Conservation (phyloP, 1,284 basidiomycete species). For the Somion occarium region DNA sequence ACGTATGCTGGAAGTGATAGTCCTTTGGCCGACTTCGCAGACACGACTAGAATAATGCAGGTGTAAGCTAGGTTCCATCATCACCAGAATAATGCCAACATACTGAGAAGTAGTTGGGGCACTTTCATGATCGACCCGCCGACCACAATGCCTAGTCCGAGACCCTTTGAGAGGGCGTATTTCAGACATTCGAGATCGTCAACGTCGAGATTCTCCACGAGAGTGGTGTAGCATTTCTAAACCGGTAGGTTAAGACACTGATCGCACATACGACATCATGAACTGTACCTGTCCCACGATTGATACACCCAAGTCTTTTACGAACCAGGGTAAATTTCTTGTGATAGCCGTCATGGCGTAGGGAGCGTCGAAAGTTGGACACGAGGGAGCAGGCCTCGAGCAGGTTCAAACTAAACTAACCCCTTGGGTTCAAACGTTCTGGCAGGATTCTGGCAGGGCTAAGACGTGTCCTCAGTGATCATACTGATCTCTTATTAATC, state of each 20-base stretch:
- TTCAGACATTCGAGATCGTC: conserved; percentile 84
- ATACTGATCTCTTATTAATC: too few species aligned
- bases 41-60: conserved; percentile 44
- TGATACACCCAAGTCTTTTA: conserved; percentile 75
- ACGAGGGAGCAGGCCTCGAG: not conserved
- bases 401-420: too few species aligned
- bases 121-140: conserved; percentile 96
- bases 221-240: conserved; percentile 86
- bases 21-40: conserved; percentile 73
- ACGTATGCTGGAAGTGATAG: conserved; percentile 79
- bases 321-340: conserved; percentile 73
- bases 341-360: conserved; percentile 62
- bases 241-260: conserved; percentile 4
- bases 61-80: conserved; percentile 8
- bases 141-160: conserved; percentile 90
- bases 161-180: conserved; percentile 86
- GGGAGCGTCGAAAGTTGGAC: not conserved
- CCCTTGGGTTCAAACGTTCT: too few species aligned
- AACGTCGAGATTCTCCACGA: conserved; percentile 88
- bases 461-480: too few species aligned
- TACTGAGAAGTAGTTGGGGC: conserved; percentile 79
- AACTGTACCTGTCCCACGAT: conserved; percentile 74
- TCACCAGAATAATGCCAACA: conserved; percentile 28
- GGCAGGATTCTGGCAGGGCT: too few species aligned
- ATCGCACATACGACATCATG: not conserved